A percentile compares a stretch with the other conserved stretches of the same genome.
These are phyloP conservation scores for Pichia sp. DNA, from an alignment of 1,139 yeast species.

Conservation along the genomic window DNA sequence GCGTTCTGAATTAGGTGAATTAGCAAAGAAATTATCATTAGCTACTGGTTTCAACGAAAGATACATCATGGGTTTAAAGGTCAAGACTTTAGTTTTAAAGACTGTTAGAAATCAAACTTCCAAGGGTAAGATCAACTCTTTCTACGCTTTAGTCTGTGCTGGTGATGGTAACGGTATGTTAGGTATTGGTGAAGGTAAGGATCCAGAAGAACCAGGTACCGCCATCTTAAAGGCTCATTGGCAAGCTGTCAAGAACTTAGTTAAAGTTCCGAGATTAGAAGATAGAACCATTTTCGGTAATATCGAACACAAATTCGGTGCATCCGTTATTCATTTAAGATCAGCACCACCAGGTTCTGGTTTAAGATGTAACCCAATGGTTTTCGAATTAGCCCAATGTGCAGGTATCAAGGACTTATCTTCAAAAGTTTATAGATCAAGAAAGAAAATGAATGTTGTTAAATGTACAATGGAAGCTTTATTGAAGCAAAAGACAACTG, in stretches of 20 bases:
- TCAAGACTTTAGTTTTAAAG: constrained; percentile 70
- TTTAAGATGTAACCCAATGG: constrained; percentile 84
- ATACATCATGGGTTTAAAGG: constrained; percentile 62
- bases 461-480: constrained; percentile 90
- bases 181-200: constrained; percentile 95
- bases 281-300: constrained; percentile 89
- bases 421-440: constrained; percentile 87
- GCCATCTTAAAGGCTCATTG: constrained; percentile 89
- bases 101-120: constrained; percentile 91
- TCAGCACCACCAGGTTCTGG: constrained; percentile 97
- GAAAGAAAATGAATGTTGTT: constrained; percentile 94
- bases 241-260: constrained; percentile 89
- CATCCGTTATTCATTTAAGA: constrained; percentile 76
- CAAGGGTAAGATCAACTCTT: constrained; percentile 87
- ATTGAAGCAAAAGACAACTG: constrained; percentile 71
- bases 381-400: constrained; percentile 89
- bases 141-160: constrained; percentile 83
- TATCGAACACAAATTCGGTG: constrained; percentile 80
- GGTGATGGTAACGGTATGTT: constrained; percentile 95
- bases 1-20: constrained; percentile 30
- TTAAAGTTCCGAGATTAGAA: constrained; percentile 82
- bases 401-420: constrained; percentile 94
- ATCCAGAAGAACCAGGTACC: constrained; percentile 70
- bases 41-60: constrained; percentile 73
- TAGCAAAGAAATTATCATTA: constrained; percentile 60